Evolutionary conservation across 2,329 filamentous ascomycete genomes (phyloP), one percentile per base, ranked within the genome.

Genomic region (Escovopsis sp.): DNA sequence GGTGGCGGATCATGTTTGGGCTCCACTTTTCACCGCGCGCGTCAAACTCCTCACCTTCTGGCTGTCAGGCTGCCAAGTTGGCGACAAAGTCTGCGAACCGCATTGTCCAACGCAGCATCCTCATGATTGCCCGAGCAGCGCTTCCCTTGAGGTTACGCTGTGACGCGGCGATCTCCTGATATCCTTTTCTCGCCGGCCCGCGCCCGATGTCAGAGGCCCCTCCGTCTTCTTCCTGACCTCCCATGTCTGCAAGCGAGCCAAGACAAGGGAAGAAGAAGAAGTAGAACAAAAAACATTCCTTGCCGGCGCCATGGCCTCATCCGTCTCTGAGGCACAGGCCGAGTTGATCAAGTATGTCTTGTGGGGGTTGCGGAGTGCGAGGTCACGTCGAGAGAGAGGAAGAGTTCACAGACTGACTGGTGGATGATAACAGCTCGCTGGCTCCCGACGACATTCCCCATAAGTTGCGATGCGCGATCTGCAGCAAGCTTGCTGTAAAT

Each of bases 391-490:
- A 21, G 14, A 13, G 7, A 18, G 12, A 27, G 27, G 15, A 35
- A 34, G 31, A 28, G 16, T 17, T 34, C 35, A 39, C 37, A 32
- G 46, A n/a, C 35, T n/a, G n/a, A n/a, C n/a, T n/a, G n/a, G n/a
- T n/a, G n/a, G n/a, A n/a, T n/a, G n/a, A n/a, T n/a, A 37, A 14
- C 51, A 92, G 85, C 55, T 79, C 81, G 34, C 68, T 94, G 40
- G 65, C 74, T 15, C 73, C 80, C 44, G 83, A 88, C 48, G 84
- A 90, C 42, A 86, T 94, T 39, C 90, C 90, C n/a, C 85, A 87
- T 50, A 94, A 94, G 66, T 71, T 98, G 43, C 81, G 87, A 59
- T 98, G 90, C 65, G 85, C 85, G 35, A 83, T 85, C 47, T 98
- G 90, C 61, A 90, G 81, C 62, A 86, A 83, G 56, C 68, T 96